Base-by-base conservation (phyloP, 108 stramenopile genomes). In the Cyclotella cryptica region DNA sequence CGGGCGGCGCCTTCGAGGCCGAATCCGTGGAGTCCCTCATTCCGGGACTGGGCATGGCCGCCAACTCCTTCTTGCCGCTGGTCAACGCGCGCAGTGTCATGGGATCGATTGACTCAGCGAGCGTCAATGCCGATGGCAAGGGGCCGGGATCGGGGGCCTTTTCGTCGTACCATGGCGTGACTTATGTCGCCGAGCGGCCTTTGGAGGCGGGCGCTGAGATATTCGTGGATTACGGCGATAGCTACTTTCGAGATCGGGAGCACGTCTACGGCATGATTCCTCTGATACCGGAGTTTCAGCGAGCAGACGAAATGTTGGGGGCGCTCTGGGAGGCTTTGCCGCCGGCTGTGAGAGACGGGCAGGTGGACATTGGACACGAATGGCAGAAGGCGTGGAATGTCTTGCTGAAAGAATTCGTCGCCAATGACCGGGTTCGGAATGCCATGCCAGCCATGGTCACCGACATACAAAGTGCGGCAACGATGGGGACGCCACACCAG, bases 141-240 rank as follows among this genome's bases (percentile, higher is more conserved):
- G 55, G 55, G 22, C 55, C 55, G 1, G 55, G 55, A 55, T 55
- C 55, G 11, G 55, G 55, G n/a, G 55, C 55, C 19, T 55, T 55
- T 24, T 24, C 22, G n/a, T 26, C 55, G 13, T 55, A 24, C 24
- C 55, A 55, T 24, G 55, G 22, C 11, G 3, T 24, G 3, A 12
- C 12, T 12, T 55, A 55, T 24, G 11, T 24, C 6, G 55, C 55
- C 3, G 55, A 55, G 24, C n/a, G 55, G 55, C 11, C 22, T 4
- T 24, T 55, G 22, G 22, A 22, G 22, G 22, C 24, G 11, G 55
- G 55, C 11, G 22, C 11, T 55, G 55, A 55, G 24, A 22, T 55
- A 12, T 55, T 55, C 24, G 55, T 55, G 4, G 24, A 55, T 24
- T 55, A 55, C 24, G 55, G 55, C 24, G 55, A 55, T 24, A 12